phyloP scores from a whole-genome alignment of 2,329 filamentous ascomycete genomes.

The Ophiostoma australiae region DNA sequence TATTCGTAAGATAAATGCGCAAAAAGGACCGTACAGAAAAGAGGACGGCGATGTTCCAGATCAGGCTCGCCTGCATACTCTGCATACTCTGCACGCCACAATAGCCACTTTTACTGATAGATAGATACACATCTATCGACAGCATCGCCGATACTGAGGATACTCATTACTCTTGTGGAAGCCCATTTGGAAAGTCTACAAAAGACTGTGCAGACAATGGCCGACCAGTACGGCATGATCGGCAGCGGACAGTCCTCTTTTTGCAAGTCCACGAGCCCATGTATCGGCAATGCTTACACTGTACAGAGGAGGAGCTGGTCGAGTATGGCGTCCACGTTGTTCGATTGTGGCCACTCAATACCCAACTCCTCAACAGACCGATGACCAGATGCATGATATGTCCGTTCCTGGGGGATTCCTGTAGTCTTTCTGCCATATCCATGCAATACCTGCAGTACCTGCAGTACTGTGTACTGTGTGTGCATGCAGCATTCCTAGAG shows the following conservation, averaged over 20 bases:
- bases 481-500: not conserved
- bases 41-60: not conserved
- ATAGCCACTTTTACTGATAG: too few relatives aligned
- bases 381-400: not conserved
- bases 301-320: not conserved
- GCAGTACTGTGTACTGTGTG: not conserved
- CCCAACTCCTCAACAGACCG: not conserved
- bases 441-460: too few relatives aligned
- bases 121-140: not conserved
- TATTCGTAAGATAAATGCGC: not conserved
- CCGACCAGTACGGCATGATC: not conserved
- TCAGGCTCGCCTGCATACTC: not conserved
- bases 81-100: not conserved
- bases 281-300: not conserved
- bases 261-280: not conserved
- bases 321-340: not conserved
- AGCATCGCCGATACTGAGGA: not conserved
- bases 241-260: not conserved
- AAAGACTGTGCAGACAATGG: not conserved
- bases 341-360: slow-evolving; percentile 1
- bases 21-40: not conserved
- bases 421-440: not conserved
- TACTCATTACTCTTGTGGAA: not conserved
- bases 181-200: not conserved
- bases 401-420: not conserved